Evolutionary conservation across 164 flowering plant species (phyloP).

Genomic region (Euptelea pleiosperma): DNA sequence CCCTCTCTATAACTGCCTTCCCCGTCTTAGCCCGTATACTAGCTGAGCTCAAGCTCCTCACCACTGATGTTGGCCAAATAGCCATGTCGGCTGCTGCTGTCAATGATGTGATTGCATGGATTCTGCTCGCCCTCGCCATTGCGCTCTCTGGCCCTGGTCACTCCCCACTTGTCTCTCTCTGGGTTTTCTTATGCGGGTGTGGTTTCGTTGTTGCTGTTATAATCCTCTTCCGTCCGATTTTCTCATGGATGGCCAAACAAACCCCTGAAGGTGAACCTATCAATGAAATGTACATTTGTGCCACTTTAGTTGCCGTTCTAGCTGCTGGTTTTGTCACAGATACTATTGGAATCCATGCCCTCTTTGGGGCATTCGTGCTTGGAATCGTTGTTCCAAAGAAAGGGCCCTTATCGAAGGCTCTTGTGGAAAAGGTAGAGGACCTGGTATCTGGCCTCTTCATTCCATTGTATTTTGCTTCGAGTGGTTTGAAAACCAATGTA

Average conservation of each 20-base stretch:
- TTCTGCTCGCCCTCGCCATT: conserved; percentile 72
- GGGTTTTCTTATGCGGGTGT: conserved; percentile 56
- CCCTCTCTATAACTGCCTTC: conserved; percentile 81
- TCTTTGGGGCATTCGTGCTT: conserved; percentile 77
- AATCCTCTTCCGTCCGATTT: conserved; percentile 36
- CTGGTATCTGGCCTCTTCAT: conserved; percentile 74
- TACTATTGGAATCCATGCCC: conserved; percentile 72
- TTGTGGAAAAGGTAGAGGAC: conserved; percentile 81
- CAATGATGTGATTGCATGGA: conserved; percentile 81
- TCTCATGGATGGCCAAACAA: conserved; percentile 49
- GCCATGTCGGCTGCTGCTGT: conserved; percentile 95
- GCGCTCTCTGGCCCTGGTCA: conserved; percentile 50
- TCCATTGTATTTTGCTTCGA: conserved; percentile 77
- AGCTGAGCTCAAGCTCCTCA: conserved; percentile 76
- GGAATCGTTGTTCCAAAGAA: conserved; percentile 78
- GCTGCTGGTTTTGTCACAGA: conserved; percentile 73
- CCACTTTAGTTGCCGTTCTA: conserved; percentile 48
- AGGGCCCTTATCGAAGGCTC: conserved; percentile 59
- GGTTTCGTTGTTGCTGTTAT: conserved; percentile 33
- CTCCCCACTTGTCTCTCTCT: conserved; percentile 51
- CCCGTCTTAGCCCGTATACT: conserved; percentile 82
- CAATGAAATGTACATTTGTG: conserved; percentile 55
- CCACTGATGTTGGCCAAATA: conserved; percentile 74
- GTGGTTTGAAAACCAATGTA: conserved; percentile 74
- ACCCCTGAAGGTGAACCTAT: conserved; percentile 71